Conservation (phyloP, 441 rosid genomes). For the Gossypium armourianum region DNA sequence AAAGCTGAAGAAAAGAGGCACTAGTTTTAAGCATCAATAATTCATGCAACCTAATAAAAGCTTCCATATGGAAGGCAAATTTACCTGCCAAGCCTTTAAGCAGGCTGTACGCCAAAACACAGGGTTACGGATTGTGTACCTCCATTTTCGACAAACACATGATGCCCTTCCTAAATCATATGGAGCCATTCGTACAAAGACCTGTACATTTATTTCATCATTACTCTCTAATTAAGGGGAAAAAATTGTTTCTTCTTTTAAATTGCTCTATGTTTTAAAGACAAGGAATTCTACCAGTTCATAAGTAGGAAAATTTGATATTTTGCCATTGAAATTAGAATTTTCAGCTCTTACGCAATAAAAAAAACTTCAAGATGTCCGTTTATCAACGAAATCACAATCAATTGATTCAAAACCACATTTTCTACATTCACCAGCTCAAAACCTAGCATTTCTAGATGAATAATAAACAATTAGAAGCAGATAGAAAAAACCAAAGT, state of each 20-base stretch:
- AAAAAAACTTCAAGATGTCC: not conserved
- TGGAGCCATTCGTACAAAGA: slow-evolving; percentile 63
- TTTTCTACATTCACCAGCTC: not conserved
- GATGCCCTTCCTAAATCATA: slow-evolving; percentile 77
- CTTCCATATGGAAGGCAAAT: not conserved
- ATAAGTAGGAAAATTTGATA: not conserved
- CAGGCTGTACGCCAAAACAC: slow-evolving; percentile 86
- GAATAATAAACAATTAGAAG: not conserved
- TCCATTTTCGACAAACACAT: slow-evolving; percentile 88
- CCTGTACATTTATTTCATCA: slow-evolving; percentile 35
- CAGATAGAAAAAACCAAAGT: not conserved
- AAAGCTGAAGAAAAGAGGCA: slow-evolving; percentile 30
- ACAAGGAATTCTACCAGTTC: not conserved
- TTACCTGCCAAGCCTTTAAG: slow-evolving; percentile 87
- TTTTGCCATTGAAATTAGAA: not conserved
- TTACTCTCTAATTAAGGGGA: not conserved
- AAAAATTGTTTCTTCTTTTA: not conserved
- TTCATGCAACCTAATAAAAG: slow-evolving; percentile 8
- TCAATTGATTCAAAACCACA: not conserved
- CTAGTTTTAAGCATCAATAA: not conserved
- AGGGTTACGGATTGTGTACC: slow-evolving; percentile 79
- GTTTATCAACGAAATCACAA: not conserved
- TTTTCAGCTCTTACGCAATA: not conserved
- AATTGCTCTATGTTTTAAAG: not conserved
- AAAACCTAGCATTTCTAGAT: not conserved